Conservation (phyloP, 495 filamentous ascomycete species). For the Arthonia radiata region DNA sequence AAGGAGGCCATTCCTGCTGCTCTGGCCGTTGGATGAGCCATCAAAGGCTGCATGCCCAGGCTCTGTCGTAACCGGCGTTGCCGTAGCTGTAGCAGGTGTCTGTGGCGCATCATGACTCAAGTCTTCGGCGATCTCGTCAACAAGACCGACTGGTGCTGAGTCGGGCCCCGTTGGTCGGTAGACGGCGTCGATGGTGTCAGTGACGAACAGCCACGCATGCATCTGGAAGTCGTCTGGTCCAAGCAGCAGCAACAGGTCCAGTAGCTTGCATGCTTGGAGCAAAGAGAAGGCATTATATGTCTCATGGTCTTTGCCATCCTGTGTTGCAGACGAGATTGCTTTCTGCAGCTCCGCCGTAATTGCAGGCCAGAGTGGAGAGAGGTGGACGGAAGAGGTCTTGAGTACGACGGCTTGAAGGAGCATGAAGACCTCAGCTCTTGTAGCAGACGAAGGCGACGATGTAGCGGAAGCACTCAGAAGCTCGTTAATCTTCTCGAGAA, state of each 20-base stretch:
- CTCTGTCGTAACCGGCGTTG: too few species aligned
- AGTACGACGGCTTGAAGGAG: conserved; percentile 60
- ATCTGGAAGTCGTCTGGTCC: conserved; percentile 90
- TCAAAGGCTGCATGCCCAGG: too few species aligned
- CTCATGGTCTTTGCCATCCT: conserved; percentile 38
- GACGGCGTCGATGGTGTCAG: conserved; percentile 89
- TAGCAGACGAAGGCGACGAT: conserved; percentile 77
- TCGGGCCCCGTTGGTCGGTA: conserved; percentile 54
- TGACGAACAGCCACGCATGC: conserved; percentile 87
- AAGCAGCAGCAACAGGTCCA: conserved; percentile 62
- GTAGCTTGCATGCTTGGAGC: conserved; percentile 75
- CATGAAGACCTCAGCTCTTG: conserved; percentile 73
- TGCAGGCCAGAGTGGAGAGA: conserved; percentile 70
- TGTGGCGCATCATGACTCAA: conserved; percentile 25
- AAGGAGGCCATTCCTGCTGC: too few species aligned
- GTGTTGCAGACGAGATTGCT: conserved; percentile 52
- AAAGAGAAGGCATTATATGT: conserved; percentile 50
- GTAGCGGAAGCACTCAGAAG: conserved; percentile 63
- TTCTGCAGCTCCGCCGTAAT: conserved; percentile 69
- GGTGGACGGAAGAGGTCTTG: conserved; percentile 46
- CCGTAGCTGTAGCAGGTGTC: conserved; percentile 5
- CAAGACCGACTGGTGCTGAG: conserved; percentile 51
- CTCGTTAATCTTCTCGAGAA: conserved; percentile 71
- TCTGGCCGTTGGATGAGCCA: too few species aligned
- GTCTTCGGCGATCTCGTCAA: conserved; percentile 66